phyloP scores from a whole-genome alignment of 805 yeast species.

The Lachancea sp. region DNA sequence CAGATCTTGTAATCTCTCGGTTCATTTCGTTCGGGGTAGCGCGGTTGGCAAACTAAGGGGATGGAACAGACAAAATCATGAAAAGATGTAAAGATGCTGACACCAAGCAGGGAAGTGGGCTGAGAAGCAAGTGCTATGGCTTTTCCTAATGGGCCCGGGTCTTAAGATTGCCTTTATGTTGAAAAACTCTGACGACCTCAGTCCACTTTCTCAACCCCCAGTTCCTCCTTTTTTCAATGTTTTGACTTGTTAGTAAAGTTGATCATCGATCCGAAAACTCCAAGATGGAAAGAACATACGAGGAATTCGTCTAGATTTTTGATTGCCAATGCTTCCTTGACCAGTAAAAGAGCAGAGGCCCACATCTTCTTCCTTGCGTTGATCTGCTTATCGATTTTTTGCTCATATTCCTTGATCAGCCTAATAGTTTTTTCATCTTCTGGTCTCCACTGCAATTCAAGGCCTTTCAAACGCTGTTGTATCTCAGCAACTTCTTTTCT shows the following conservation, averaged over 20 bases:
- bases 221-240: constrained; percentile 16
- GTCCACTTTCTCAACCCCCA: constrained; percentile 19
- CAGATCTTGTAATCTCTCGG: neutral
- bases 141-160: too few species aligned
- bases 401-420: constrained; percentile 11
- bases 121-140: too few species aligned
- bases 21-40: neutral
- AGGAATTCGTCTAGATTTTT: constrained; percentile 23
- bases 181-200: too few species aligned
- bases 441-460: constrained; percentile 15
- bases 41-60: neutral
- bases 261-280: neutral
- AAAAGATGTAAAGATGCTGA: neutral
- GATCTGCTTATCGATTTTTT: constrained; percentile 14
- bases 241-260: neutral
- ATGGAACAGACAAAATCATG: neutral
- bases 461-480: constrained; percentile 7
- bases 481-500: constrained; percentile 8
- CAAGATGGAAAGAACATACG: constrained; percentile 13
- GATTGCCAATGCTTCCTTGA: constrained; percentile 25
- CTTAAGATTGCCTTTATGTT: too few species aligned
- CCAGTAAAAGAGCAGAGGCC: constrained; percentile 15
- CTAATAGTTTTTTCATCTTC: constrained; percentile 12
- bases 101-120: too few species aligned
- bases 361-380: constrained; percentile 15